These are phyloP conservation scores for Viridothelium virens DNA, from an alignment of 495 filamentous ascomycete genomes.

Conservation along the genomic window DNA sequence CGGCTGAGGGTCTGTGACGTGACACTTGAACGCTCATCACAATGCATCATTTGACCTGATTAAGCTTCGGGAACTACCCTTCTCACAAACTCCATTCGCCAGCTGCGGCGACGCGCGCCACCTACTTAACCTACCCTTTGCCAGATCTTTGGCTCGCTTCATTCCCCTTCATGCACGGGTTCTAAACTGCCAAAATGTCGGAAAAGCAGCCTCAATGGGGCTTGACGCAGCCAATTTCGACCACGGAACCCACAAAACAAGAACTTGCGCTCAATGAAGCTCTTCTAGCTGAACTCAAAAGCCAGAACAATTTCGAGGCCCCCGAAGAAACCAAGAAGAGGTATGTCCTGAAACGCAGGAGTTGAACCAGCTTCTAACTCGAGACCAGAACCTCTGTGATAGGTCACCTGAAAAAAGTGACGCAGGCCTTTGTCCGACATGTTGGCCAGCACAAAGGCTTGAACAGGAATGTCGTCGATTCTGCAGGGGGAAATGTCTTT, in stretches of 20 bases:
- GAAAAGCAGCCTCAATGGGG: conserved; percentile 53
- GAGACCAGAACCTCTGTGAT: conserved; percentile 16
- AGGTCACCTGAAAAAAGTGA: conserved; percentile 56
- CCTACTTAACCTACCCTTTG: not conserved
- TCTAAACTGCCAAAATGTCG: conserved; percentile 12
- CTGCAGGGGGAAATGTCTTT: conserved; percentile 81
- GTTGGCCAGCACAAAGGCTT: conserved; percentile 71
- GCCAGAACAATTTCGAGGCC: conserved; percentile 85
- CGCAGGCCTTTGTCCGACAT: conserved; percentile 72
- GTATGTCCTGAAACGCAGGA: conserved; percentile 36
- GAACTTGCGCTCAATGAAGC: conserved; percentile 69
- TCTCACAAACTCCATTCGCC: not conserved
- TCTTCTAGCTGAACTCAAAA: conserved; percentile 71
- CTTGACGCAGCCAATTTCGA: conserved; percentile 77
- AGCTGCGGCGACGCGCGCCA: not conserved
- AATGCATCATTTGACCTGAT: too few species aligned
- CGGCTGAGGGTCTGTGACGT: not conserved
- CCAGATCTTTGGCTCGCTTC: not conserved
- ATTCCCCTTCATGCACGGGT: not conserved
- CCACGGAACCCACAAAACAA: conserved; percentile 58
- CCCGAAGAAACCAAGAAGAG: conserved; percentile 70
- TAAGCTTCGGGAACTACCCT: too few species aligned
- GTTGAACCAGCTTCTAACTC: conserved; percentile 11
- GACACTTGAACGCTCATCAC: too few species aligned
- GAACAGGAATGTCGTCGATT: conserved; percentile 64